Evolutionary conservation across 257 asterid species (phyloP), one percentile per base, ranked within the genome.

Genomic region (Linaria vulgaris): DNA sequence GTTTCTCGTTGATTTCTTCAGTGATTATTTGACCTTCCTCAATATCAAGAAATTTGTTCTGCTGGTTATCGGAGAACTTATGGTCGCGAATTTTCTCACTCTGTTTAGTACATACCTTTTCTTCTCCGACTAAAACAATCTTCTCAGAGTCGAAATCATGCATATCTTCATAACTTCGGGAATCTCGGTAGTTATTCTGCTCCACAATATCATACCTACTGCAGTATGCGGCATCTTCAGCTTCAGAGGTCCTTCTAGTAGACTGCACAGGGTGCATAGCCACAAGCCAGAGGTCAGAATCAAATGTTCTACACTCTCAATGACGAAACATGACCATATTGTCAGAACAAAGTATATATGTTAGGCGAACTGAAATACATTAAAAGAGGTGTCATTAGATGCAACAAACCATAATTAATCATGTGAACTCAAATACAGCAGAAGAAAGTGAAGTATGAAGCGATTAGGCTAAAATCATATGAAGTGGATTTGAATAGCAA

Each of bases 11-110:
- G 23, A 66, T 53, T 69, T 61, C 82, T 56, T 76, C 77, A 58
- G 55, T 31, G 64, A 72, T 46, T 44, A 84, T 70, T 73, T 84
- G 86, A 66, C 88, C 95, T 81, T 84, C 90, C 77, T 87, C 95
- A 21, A 76, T 57, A 37, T 82, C 87, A 73, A 78, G 70, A 74
- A 31, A 55, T 34, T 67, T 71, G 19, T 69, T 46, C 37, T 67
- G 76, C 64, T 59, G 61, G 31, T 59, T 38, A 59, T 27, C 62
- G 15, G 74, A n/a, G 52, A 72, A 48, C 69, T 55, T 64, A 46
- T 56, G 61, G 12, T 20, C 56, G 69, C 66, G 16, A 30, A 14
- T 56, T 48, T 48, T 66, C 74, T 34, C 79, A 14, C 73, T 69
- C 57, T 41, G 74, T 27, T 48, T 47, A 34, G 71, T 46, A 38